A percentile compares a stretch with the other conserved stretches of the same genome.
Conservation (phyloP, 129 eudicot genomes). For the carrot (Daucus carota) region DNA sequence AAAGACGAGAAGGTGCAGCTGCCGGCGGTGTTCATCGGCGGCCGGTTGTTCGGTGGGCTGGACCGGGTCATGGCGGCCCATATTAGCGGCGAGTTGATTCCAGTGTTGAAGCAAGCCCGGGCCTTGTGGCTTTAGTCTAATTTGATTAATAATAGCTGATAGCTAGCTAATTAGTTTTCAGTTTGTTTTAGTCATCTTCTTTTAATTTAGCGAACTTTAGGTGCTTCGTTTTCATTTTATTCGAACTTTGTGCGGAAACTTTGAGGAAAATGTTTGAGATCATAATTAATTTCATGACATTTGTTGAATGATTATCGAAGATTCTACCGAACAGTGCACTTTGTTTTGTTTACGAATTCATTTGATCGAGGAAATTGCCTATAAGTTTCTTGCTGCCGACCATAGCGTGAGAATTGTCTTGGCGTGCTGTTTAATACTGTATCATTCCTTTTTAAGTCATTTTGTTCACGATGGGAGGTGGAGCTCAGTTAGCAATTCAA, state of each 20-base stretch:
- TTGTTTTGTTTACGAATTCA: background rate
- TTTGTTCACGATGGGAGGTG: background rate
- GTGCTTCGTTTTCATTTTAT: background rate
- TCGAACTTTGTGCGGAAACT: background rate
- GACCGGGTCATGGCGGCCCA: slow-evolving; percentile 69
- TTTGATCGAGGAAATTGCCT: background rate
- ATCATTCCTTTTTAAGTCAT: background rate
- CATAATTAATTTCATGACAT: background rate
- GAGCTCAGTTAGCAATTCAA: background rate
- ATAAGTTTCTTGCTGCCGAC: background rate
- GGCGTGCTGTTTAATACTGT: background rate
- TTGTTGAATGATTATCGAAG: background rate
- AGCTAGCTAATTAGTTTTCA: background rate
- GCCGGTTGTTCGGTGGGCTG: slow-evolving; percentile 60
- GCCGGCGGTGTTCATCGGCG: slow-evolving; percentile 81
- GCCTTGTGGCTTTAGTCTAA: slow-evolving; percentile 70
- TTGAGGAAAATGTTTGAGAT: background rate
- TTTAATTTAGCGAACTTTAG: background rate
- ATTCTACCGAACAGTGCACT: background rate
- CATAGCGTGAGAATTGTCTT: background rate
- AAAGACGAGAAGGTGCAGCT: slow-evolving; percentile 30
- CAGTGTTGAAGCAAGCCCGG: slow-evolving; percentile 58
- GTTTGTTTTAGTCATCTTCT: background rate
- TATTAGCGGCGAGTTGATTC: slow-evolving; percentile 68
- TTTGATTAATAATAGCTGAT: background rate